Conservation (phyloP, 2,329 filamentous ascomycete genomes). For the Coniochaeta sp. region DNA sequence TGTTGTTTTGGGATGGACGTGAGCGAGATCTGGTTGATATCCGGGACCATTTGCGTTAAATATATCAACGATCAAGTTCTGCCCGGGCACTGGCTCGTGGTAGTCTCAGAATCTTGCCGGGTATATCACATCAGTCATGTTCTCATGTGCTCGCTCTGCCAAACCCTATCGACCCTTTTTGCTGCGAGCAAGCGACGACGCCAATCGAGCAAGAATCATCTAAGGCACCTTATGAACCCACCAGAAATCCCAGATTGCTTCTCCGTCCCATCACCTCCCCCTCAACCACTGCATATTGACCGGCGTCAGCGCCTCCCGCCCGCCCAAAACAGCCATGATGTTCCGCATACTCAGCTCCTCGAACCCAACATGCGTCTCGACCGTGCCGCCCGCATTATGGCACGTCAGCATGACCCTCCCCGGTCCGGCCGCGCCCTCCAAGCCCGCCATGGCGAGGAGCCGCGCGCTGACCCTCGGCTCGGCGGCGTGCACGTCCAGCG, state of each 20-base stretch:
- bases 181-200: neutral
- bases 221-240: neutral
- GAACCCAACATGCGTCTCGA: constrained; percentile 60
- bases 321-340: constrained; percentile 50
- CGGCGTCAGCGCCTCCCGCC: constrained; percentile 46
- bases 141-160: neutral
- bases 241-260: too few relatives aligned
- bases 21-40: too few relatives aligned
- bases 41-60: too few relatives aligned
- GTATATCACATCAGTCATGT: too few relatives aligned
- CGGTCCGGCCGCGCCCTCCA: constrained; percentile 11
- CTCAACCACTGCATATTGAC: constrained; percentile 53
- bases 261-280: neutral
- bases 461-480: constrained; percentile 48
- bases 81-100: neutral
- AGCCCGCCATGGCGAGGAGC: constrained; percentile 30
- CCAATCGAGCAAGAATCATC: neutral
- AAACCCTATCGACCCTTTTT: neutral
- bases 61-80: too few relatives aligned
- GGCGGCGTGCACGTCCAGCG: constrained; percentile 56
- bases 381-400: constrained; percentile 60
- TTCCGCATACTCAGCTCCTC: constrained; percentile 62
- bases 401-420: constrained; percentile 53
- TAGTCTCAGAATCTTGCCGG: neutral
- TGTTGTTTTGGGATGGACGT: too few relatives aligned